phyloP scores from a whole-genome alignment of 768 basidiomycete species.

The Cystofilobasidium macerans region DNA sequence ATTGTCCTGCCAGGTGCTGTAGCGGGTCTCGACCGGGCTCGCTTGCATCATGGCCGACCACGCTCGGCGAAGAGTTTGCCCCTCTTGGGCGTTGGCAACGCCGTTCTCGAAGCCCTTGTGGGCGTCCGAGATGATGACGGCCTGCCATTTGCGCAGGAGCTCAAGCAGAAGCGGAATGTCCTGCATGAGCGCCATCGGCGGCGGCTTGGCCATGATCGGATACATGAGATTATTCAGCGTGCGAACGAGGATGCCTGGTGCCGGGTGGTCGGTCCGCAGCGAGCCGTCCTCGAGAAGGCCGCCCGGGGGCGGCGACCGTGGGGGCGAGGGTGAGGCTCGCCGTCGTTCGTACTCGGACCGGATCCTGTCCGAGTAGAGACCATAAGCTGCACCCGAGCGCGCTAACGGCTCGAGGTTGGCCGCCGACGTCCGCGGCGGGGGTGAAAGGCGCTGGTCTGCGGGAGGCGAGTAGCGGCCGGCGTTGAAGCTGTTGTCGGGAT shows the following conservation, averaged over 20 bases:
- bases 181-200: slow-evolving; percentile 5
- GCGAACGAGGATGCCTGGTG: not conserved
- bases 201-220: not conserved
- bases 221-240: not conserved
- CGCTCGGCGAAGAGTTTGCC: not conserved
- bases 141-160: not conserved
- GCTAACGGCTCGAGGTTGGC: not conserved
- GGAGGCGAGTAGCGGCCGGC: not conserved
- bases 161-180: not conserved
- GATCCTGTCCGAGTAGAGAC: not conserved
- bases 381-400: too few species aligned
- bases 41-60: not conserved
- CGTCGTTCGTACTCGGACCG: not conserved
- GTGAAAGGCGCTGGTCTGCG: too few species aligned
- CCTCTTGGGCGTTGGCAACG: not conserved
- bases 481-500: not conserved
- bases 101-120: slow-evolving; percentile 2
- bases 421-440: not conserved
- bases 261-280: not conserved
- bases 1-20: not conserved
- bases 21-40: not conserved
- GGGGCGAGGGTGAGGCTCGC: not conserved
- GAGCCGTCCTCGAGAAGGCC: not conserved
- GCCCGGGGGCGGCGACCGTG: not conserved
- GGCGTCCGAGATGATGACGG: not conserved